Conservation (phyloP, 2,329 filamentous ascomycete species). For the Elsinoe fawcettii region DNA sequence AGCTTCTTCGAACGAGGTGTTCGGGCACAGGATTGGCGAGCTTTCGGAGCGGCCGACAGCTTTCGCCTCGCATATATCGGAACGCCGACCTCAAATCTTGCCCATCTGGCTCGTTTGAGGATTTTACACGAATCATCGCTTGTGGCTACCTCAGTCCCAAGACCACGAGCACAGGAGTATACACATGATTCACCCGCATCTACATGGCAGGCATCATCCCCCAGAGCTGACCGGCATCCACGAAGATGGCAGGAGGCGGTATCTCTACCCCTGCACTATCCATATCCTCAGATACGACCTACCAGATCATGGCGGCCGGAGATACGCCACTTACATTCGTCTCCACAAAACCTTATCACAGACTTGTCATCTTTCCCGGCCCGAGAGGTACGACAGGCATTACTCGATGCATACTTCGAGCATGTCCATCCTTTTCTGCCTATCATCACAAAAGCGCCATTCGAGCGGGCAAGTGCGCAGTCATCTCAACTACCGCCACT, state of each 20-base stretch:
- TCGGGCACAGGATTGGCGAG: neutral
- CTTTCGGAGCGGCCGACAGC: neutral
- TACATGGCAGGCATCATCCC: neutral
- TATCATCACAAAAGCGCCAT: neutral
- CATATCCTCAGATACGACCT: constrained; percentile 9
- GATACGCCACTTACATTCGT: neutral
- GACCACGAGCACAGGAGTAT: neutral
- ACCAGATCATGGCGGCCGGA: neutral
- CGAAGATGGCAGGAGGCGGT: neutral
- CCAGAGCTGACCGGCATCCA: neutral
- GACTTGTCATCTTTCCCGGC: constrained; percentile 1
- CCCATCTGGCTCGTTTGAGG: constrained; percentile 1
- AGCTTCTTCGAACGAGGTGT: constrained; percentile 6
- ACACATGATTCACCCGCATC: neutral
- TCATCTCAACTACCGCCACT: neutral
- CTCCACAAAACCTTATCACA: neutral
- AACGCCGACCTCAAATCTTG: neutral
- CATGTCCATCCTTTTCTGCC: constrained; percentile 8
- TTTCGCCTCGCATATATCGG: constrained; percentile 8
- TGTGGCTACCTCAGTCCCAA: neutral
- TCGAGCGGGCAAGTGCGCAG: neutral
- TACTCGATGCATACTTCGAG: constrained; percentile 10
- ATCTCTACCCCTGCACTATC: neutral
- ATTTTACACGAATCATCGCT: neutral
- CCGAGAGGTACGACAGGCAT: constrained; percentile 1